phyloP scores from a whole-genome alignment of 2,329 filamentous ascomycete genomes.

The Chrysoporthe cubensis region DNA sequence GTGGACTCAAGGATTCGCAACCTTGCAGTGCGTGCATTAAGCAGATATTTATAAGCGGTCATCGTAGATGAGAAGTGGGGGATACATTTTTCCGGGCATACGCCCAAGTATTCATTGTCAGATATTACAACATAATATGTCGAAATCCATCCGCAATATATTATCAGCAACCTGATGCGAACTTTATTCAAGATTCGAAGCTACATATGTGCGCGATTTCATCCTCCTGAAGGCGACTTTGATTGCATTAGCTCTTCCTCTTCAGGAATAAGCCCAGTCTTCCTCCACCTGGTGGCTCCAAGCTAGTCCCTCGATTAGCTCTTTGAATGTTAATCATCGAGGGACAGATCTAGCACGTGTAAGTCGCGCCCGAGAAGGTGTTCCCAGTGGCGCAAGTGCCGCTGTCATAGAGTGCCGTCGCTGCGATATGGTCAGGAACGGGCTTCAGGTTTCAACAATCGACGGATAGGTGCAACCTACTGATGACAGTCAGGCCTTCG shows the following conservation, averaged over 20 bases:
- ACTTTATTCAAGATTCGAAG: no score
- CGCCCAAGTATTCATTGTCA: neutral
- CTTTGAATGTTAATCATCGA: neutral
- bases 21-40: conserved; percentile 43
- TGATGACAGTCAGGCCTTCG: conserved; percentile 34
- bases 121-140: neutral
- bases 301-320: neutral
- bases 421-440: neutral
- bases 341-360: neutral
- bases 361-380: neutral
- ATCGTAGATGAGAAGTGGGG: neutral
- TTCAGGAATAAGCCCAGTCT: no score
- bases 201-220: no score
- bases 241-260: no score
- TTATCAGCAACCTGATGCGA: no score
- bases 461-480: neutral
- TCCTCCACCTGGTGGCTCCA: neutral
- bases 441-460: no score
- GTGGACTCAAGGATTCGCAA: conserved; percentile 66
- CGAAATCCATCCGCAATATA: no score
- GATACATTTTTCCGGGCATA: neutral
- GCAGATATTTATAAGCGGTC: neutral
- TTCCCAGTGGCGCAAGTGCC: conserved; percentile 3
- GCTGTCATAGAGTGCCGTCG: neutral
- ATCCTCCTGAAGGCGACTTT: no score